Percentiles rank a stretch among this genome's conserved stretches.
Conservation (phyloP, 2,329 filamentous ascomycete genomes). For the Ceratocystiopsis sp. region DNA sequence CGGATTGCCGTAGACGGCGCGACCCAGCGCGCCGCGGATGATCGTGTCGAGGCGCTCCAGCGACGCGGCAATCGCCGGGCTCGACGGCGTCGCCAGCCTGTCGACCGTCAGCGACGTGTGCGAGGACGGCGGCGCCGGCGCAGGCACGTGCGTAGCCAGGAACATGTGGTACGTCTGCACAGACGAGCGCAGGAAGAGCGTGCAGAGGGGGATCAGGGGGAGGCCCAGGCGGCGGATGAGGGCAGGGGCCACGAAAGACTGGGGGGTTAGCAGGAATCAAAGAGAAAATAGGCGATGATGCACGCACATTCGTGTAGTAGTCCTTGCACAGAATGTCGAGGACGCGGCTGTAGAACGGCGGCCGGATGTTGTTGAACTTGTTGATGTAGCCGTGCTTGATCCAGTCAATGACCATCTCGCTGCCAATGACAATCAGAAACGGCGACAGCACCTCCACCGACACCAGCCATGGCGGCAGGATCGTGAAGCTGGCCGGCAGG, state of each 20-base stretch:
- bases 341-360: conserved; percentile 73
- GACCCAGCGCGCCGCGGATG: conserved; percentile 59
- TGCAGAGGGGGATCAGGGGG: conserved; percentile 81
- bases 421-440: conserved; percentile 84
- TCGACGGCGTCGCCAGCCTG: conserved; percentile 34
- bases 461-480: conserved; percentile 61
- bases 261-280: conserved; percentile 2
- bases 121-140: conserved; percentile 48
- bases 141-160: conserved; percentile 67
- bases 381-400: conserved; percentile 95
- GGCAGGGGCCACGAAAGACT: conserved; percentile 83
- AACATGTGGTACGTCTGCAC: conserved; percentile 99
- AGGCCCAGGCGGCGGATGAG: conserved; percentile 78
- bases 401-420: conserved; percentile 93
- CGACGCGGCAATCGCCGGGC: conserved; percentile 59
- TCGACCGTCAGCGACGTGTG: conserved; percentile 50
- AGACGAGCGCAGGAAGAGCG: conserved; percentile 85
- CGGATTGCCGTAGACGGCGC: conserved; percentile 49
- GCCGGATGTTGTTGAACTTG: conserved; percentile 97
- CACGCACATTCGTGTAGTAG: conserved; percentile 77
- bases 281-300: not conserved
- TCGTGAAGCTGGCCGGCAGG: conserved; percentile 77
- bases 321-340: conserved; percentile 92
- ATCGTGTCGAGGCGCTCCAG: conserved; percentile 64
- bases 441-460: conserved; percentile 81